Evolutionary conservation across 2,329 filamentous ascomycete species (phyloP), one percentile per base, ranked within the genome.

Genomic region (Sporothrix protearum): DNA sequence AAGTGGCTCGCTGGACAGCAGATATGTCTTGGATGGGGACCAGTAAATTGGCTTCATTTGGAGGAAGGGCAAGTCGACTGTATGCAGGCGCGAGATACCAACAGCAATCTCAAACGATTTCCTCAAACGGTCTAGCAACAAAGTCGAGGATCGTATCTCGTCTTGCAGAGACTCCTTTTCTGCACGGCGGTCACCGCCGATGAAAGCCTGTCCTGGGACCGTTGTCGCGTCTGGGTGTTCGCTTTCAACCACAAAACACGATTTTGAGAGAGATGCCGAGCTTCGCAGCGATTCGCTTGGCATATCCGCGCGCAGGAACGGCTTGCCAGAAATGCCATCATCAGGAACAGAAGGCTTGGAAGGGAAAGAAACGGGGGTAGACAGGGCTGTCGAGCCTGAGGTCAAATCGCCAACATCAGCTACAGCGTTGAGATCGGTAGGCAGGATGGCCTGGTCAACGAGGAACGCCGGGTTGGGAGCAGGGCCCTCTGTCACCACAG

Each of bases 21-120:
- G 93, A 91, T 42, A 96, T 87, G 77, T 98, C 96, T 76, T 97
- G 94, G 42, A 98, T 87, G 8, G 96, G 22, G 91, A 94, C 96
- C 96, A 99, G 79, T 99, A 99, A 73, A 98, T 97, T 0, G 96
- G 96, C 79, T 94, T 93, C 94, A 99, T 97, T 77, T 92, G 86
- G 45, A 97, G 82, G 69, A 87, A 87, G 28, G 95, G 94, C 76
- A 98, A 85, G 72, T 92, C 89, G 1, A 98, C 95, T 77, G 94
- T 87, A 78, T 99, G 95, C 72, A 99, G 84, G 75, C 94, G 88
- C n/a, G 94, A 97, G 6, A 96, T 85, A 0, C 96, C 96, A 0
- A 98, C 95, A 3, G 94, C 89, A 2, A 98, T 89, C 72, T 91
- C 89, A 5, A 80, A 77, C 45, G 72, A 80, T 4, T 22, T 25